These are phyloP conservation scores for Psilocybe subaeruginosa DNA, from an alignment of 768 basidiomycete genomes.

Conservation along the genomic window DNA sequence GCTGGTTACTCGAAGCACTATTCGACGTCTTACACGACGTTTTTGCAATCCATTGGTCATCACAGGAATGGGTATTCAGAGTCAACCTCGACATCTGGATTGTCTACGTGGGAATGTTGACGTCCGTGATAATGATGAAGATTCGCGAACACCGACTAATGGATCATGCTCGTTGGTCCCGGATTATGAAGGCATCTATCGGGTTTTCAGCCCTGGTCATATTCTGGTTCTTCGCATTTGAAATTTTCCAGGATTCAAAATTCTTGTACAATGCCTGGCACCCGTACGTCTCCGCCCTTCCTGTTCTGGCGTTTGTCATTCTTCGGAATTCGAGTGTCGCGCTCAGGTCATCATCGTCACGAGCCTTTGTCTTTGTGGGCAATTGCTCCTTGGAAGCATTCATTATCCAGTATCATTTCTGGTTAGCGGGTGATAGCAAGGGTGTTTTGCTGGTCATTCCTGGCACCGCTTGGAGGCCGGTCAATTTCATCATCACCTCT, in stretches of 20 bases:
- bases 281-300: conserved; percentile 79
- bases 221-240: conserved; percentile 83
- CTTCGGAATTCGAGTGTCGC: conserved; percentile 77
- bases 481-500: conserved; percentile 79
- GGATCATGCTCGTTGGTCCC: conserved; percentile 70
- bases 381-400: conserved; percentile 91
- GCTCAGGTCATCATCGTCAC: conserved; percentile 71
- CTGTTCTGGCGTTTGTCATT: conserved; percentile 74
- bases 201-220: conserved; percentile 56
- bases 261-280: conserved; percentile 88
- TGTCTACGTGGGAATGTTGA: conserved; percentile 85
- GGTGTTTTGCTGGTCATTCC: conserved; percentile 81
- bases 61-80: conserved; percentile 87
- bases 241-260: conserved; percentile 76
- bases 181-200: conserved; percentile 48
- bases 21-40: conserved; percentile 68
- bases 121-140: conserved; percentile 75
- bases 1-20: conserved; percentile 61
- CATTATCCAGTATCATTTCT: conserved; percentile 87
- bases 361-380: conserved; percentile 79
- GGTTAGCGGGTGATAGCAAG: conserved; percentile 85
- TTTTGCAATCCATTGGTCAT: conserved; percentile 82
- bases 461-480: conserved; percentile 68
- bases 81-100: conserved; percentile 89
- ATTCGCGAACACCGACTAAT: conserved; percentile 71